phyloP scores from a whole-genome alignment of 768 basidiomycete genomes.

The Stropharia rugosoannulata region DNA sequence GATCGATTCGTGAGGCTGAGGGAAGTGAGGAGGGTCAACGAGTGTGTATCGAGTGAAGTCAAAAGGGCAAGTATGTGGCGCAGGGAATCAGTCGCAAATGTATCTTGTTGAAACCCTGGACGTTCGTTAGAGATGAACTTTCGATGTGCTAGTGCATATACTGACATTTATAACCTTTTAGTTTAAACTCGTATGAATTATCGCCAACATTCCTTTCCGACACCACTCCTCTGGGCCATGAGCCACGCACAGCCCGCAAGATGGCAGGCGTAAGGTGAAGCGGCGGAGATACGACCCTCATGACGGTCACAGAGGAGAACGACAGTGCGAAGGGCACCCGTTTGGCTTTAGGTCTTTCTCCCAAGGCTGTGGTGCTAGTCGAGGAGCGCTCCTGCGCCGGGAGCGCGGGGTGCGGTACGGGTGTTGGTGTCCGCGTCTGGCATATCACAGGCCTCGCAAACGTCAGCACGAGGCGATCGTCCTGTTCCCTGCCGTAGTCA shows the following conservation, averaged over 20 bases:
- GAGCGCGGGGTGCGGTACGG: slow-evolving; percentile 33
- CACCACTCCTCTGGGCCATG: slow-evolving; percentile 80
- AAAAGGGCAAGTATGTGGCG: slow-evolving; percentile 69
- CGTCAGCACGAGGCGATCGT: slow-evolving; percentile 69
- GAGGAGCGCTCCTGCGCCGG: slow-evolving; percentile 13
- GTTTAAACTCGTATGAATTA: slow-evolving; percentile 74
- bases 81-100: slow-evolving; percentile 72
- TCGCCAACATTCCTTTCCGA: slow-evolving; percentile 76
- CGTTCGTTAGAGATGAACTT: background rate
- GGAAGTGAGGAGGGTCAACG: slow-evolving; percentile 68
- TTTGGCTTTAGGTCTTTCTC: slow-evolving; percentile 32
- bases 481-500: slow-evolving; percentile 76
- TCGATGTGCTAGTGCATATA: slow-evolving; percentile 6
- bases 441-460: slow-evolving; percentile 54
- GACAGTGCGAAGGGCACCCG: slow-evolving; percentile 69
- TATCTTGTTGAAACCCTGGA: slow-evolving; percentile 76
- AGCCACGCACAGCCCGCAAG: slow-evolving; percentile 71
- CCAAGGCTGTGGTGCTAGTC: slow-evolving; percentile 10
- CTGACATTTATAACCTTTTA: slow-evolving; percentile 73
- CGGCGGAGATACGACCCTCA: slow-evolving; percentile 78
- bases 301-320: slow-evolving; percentile 61
- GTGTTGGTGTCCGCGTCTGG: slow-evolving; percentile 28
- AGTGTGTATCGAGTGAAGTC: slow-evolving; percentile 63
- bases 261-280: slow-evolving; percentile 77
- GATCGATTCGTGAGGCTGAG: slow-evolving; percentile 72